Evolutionary conservation across 371 early-diverging fungal genomes (phyloP).

Genomic region (Scutellospora calospora): DNA sequence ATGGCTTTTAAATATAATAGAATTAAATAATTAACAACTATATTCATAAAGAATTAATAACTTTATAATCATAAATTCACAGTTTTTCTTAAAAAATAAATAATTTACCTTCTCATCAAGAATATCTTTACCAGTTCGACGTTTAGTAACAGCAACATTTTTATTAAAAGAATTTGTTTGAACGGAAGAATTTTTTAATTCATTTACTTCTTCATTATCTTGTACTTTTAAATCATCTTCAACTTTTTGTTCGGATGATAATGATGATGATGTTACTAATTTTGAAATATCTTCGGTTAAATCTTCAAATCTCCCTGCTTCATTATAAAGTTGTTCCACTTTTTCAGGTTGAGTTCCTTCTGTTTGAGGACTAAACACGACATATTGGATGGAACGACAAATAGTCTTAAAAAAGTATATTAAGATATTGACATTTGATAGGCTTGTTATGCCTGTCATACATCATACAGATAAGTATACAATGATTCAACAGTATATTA

Average conservation of each 20-base stretch:
- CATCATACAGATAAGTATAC: background rate
- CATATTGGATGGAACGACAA: slow-evolving; percentile 16
- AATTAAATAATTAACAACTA: background rate
- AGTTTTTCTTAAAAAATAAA: background rate
- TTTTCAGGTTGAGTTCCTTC: slow-evolving; percentile 9
- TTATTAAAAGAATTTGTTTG: background rate
- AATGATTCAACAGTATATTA: too few species aligned
- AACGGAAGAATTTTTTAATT: background rate
- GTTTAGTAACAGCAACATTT: background rate
- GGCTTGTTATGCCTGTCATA: slow-evolving; percentile 13
- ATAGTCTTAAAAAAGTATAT: slow-evolving; percentile 35
- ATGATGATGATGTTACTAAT: too few species aligned
- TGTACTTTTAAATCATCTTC: background rate
- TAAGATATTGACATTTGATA: slow-evolving; percentile 14
- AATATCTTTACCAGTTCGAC: slow-evolving; percentile 14
- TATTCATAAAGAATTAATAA: background rate
- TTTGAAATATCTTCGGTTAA: background rate
- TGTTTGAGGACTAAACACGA: slow-evolving; percentile 16
- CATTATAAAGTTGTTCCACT: background rate
- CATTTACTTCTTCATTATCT: background rate
- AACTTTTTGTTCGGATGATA: background rate
- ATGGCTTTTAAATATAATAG: slow-evolving; percentile 59
- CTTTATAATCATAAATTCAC: background rate
- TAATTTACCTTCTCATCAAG: background rate
- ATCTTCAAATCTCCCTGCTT: background rate